Conservation (phyloP, 192 early-diverging fungal species). For the Coemansia sp. region DNA sequence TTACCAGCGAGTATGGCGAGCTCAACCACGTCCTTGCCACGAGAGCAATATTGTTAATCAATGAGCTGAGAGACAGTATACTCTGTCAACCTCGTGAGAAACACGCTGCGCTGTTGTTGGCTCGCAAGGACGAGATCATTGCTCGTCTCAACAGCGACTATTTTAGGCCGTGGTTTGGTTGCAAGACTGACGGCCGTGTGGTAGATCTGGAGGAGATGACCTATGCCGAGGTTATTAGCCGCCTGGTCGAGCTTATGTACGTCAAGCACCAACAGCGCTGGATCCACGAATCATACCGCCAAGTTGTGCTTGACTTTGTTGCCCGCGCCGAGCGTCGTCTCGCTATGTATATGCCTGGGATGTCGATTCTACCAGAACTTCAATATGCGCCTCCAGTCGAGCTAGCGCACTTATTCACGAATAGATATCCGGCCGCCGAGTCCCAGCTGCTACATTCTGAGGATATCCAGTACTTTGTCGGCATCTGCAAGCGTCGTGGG, state of each 20-base stretch:
- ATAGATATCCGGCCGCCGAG: constrained; percentile 10
- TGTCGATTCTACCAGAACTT: not conserved
- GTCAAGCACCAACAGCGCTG: constrained; percentile 76
- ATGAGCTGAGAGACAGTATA: constrained; percentile 80
- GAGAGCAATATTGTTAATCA: constrained; percentile 78
- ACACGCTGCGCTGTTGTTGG: constrained; percentile 65
- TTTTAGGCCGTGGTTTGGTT: no score
- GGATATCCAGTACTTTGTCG: no score
- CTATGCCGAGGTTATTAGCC: constrained; percentile 82
- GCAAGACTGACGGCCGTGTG: constrained; percentile 69
- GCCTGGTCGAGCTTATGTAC: constrained; percentile 88
- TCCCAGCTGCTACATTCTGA: constrained; percentile 45
- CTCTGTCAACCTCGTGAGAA: constrained; percentile 84
- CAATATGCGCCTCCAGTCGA: not conserved
- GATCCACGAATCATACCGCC: constrained; percentile 74
- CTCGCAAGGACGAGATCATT: no score
- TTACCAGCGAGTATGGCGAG: constrained; percentile 90
- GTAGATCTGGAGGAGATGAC: constrained; percentile 93
- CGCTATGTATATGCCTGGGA: not conserved
- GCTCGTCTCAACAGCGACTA: no score
- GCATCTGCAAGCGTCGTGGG: no score
- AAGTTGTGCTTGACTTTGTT: constrained; percentile 79
- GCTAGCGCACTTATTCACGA: constrained; percentile 37
- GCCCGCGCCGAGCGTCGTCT: constrained; percentile 67
- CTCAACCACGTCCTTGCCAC: constrained; percentile 91